These are phyloP conservation scores for Phascolomyces articulosus DNA, from an alignment of 371 early-diverging fungal species.

Conservation along the genomic window DNA sequence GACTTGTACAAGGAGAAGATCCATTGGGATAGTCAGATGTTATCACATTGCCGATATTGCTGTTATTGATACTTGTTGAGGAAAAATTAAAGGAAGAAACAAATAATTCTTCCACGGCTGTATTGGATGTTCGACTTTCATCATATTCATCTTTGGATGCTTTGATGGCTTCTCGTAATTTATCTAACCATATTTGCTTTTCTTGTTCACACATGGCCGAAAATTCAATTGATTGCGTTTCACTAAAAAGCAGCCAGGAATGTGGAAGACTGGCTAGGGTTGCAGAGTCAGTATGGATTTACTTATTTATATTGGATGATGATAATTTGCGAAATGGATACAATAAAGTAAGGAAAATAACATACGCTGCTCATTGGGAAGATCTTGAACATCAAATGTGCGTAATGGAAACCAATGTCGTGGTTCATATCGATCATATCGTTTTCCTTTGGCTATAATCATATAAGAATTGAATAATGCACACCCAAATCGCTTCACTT, in stretches of 20 bases:
- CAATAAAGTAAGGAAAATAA: too few species aligned
- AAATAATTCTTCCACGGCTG: slow-evolving; percentile 25
- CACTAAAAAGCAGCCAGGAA: slow-evolving; percentile 22
- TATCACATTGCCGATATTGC: background rate
- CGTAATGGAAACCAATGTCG: slow-evolving; percentile 62
- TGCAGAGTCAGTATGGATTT: background rate
- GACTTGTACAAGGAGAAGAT: slow-evolving; percentile 13
- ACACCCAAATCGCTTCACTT: slow-evolving; percentile 47
- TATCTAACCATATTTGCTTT: slow-evolving; percentile 26
- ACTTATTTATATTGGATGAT: background rate
- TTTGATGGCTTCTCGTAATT: slow-evolving; percentile 16
- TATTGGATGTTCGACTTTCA: slow-evolving; percentile 1
- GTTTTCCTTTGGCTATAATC: slow-evolving; percentile 57
- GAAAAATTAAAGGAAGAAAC: slow-evolving; percentile 21
- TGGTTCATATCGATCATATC: slow-evolving; percentile 49
- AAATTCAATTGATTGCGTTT: slow-evolving; percentile 21
- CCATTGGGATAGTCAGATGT: background rate
- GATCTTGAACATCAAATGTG: slow-evolving; percentile 43
- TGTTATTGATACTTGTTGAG: slow-evolving; percentile 8
- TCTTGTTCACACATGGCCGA: slow-evolving; percentile 28
- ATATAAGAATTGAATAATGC: slow-evolving; percentile 59
- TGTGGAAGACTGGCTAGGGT: slow-evolving; percentile 10
- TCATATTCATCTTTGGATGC: slow-evolving; percentile 14
- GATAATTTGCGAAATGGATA: too few species aligned
- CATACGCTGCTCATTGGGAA: slow-evolving; percentile 33